phyloP scores from a whole-genome alignment of 768 basidiomycete genomes.

The Paxillus rubicundulus region DNA sequence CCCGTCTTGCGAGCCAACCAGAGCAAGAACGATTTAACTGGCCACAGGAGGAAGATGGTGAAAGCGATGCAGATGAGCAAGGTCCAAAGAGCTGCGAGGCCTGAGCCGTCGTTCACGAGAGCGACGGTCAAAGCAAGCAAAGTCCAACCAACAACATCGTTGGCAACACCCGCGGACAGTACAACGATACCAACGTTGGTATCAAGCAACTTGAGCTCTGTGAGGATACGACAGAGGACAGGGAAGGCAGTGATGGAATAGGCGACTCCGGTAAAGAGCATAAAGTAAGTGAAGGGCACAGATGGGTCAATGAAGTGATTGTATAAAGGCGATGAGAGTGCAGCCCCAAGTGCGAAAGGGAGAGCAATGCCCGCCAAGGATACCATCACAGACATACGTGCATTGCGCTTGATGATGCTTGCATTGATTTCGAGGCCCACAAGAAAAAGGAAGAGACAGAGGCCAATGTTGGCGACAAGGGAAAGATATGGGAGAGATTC shows the following conservation, averaged over 20 bases:
- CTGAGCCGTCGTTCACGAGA: conserved; percentile 83
- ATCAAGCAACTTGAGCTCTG: conserved; percentile 87
- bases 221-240: conserved; percentile 82
- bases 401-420: conserved; percentile 74
- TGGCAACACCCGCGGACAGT: conserved; percentile 88
- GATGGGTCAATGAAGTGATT: conserved; percentile 58
- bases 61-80: conserved; percentile 79
- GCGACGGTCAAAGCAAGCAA: conserved; percentile 89
- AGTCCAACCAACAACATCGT: conserved; percentile 85
- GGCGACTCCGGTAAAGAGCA: conserved; percentile 92
- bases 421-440: conserved; percentile 91
- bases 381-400: conserved; percentile 61
- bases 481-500: conserved; percentile 73
- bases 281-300: conserved; percentile 82
- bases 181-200: conserved; percentile 92
- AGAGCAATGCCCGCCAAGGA: conserved; percentile 81
- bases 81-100: conserved; percentile 82
- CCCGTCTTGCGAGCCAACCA: conserved; percentile 81
- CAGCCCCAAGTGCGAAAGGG: conserved; percentile 85
- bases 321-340: conserved; percentile 55
- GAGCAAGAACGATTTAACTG: conserved; percentile 55
- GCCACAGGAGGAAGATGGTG: conserved; percentile 71
- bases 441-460: conserved; percentile 87
- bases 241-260: conserved; percentile 88
- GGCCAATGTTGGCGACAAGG: conserved; percentile 86